Percentiles rank a stretch among this genome's conserved stretches.
Conservation (phyloP, 129 eudicot species). For the Deinandra increscens region DNA sequence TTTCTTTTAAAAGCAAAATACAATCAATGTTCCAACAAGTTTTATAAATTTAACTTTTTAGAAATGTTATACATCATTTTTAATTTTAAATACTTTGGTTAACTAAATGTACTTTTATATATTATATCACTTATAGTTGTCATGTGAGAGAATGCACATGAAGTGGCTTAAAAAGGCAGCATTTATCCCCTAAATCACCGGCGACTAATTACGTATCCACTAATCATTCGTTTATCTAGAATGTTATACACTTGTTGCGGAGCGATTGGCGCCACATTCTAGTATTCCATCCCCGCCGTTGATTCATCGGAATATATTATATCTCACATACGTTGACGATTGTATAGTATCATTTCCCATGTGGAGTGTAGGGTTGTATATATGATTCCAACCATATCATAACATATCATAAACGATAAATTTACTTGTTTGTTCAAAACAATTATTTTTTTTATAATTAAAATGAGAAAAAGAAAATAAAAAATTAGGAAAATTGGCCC, state of each 20-base stretch:
- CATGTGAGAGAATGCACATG: slow-evolving; percentile 3
- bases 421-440: neutral
- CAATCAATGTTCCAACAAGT: too few species aligned
- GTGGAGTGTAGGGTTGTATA: slow-evolving; percentile 12
- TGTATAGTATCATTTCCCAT: slow-evolving; percentile 1
- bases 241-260: slow-evolving; percentile 25
- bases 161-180: slow-evolving; percentile 22
- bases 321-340: neutral
- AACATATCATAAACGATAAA: too few species aligned
- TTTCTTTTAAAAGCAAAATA: too few species aligned
- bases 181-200: slow-evolving; percentile 29
- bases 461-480: too few species aligned
- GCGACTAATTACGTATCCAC: slow-evolving; percentile 28
- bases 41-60: too few species aligned
- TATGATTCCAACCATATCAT: neutral
- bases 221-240: slow-evolving; percentile 18
- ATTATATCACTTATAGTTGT: neutral
- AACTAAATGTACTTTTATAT: too few species aligned
- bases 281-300: slow-evolving; percentile 25
- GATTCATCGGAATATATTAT: neutral
- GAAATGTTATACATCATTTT: too few species aligned
- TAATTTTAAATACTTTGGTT: too few species aligned
- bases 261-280: slow-evolving; percentile 24
- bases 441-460: neutral
- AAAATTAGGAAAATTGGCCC: too few species aligned